These are phyloP conservation scores for Kwoniella bestiolae DNA, from an alignment of 768 basidiomycete genomes.

Conservation along the genomic window DNA sequence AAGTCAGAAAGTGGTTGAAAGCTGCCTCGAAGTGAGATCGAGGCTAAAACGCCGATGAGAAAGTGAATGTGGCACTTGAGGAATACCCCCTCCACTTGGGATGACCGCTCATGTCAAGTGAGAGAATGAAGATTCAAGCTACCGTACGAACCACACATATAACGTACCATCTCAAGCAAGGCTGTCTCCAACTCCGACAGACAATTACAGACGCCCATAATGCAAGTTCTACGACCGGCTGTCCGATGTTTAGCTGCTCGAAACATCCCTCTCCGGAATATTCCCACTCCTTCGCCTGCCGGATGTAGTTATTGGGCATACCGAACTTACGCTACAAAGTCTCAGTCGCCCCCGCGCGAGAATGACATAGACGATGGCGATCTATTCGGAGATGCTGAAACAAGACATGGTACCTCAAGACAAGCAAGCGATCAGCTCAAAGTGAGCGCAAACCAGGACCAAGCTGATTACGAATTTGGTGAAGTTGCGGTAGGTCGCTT, in stretches of 20 bases:
- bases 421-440: not conserved
- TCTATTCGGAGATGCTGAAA: not conserved
- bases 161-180: not conserved
- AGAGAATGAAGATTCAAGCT: too few relatives aligned
- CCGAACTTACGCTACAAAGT: not conserved
- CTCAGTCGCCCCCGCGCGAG: not conserved
- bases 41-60: slow-evolving; percentile 7
- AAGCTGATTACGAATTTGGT: too few relatives aligned
- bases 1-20: not conserved
- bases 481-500: too few relatives aligned
- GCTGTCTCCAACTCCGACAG: not conserved
- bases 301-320: slow-evolving; percentile 7
- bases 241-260: not conserved
- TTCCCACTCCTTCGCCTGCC: not conserved
- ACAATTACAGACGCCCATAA: too few relatives aligned
- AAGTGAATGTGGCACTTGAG: slow-evolving; percentile 7
- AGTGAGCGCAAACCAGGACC: not conserved
- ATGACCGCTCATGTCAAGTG: slow-evolving; percentile 9
- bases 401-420: not conserved
- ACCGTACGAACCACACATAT: not conserved
- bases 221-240: not conserved
- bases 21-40: not conserved
- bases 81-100: slow-evolving; percentile 9
- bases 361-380: not conserved
- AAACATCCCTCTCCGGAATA: not conserved